A percentile compares a stretch with the other conserved stretches of the same genome.
These are phyloP conservation scores for Dryas drummondii DNA, from an alignment of 306 rosid species.

Conservation along the genomic window DNA sequence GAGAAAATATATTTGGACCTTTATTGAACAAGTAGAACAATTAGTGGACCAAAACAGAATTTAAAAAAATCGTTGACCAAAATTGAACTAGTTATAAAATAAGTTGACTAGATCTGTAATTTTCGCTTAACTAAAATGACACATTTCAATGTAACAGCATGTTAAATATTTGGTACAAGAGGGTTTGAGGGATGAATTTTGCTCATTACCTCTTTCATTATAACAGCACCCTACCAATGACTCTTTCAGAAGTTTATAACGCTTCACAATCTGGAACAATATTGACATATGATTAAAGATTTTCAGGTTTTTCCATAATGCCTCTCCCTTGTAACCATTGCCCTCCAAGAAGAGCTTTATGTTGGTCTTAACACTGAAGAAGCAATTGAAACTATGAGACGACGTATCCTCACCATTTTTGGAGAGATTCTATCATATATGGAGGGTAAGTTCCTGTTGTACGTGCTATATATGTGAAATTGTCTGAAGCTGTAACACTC, in stretches of 20 bases:
- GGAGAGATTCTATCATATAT: not conserved
- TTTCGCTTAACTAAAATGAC: too few relatives aligned
- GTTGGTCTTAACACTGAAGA: not conserved
- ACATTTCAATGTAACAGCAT: conserved; percentile 13
- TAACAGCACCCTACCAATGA: conserved; percentile 12
- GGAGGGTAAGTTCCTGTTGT: not conserved
- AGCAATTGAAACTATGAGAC: conserved; percentile 16
- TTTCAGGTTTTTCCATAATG: conserved; percentile 31
- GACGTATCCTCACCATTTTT: conserved; percentile 4
- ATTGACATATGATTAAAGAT: not conserved
- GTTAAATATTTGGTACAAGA: conserved; percentile 26
- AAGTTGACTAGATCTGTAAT: too few relatives aligned
- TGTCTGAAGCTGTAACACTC: too few relatives aligned
- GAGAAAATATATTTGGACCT: too few relatives aligned
- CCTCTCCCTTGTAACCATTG: conserved; percentile 20
- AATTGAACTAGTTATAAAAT: too few relatives aligned
- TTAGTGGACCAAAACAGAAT: too few relatives aligned
- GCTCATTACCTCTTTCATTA: conserved; percentile 14
- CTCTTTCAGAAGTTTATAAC: not conserved
- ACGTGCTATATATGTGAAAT: too few relatives aligned
- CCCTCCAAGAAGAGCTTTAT: conserved; percentile 14
- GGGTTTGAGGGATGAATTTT: conserved; percentile 15
- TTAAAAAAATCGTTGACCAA: too few relatives aligned
- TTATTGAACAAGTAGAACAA: too few relatives aligned
- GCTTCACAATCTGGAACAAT: not conserved